Evolutionary conservation across 2,329 filamentous ascomycete genomes (phyloP), one percentile per base, ranked within the genome.

Genomic region (Ceratocystis cubensis): DNA sequence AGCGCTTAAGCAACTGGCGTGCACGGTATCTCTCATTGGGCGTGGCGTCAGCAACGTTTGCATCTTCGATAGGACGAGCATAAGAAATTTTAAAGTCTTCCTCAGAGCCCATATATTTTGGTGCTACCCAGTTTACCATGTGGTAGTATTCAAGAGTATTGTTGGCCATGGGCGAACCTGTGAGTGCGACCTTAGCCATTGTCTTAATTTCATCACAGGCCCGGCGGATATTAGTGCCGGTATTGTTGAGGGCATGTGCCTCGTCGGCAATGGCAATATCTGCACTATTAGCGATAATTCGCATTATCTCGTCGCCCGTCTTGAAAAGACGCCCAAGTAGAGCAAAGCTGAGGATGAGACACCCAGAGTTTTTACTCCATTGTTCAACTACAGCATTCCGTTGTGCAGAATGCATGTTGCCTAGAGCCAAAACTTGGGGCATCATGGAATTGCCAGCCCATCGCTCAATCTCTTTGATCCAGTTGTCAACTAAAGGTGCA

Each of bases 71-170:
- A 0, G 89, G 89, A 2, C 80, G 80, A 4, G 84, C 82, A 72
- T 88, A 96, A n/a, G 85, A 82, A 0, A 79, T 73, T 22, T 79
- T 81, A 73, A 96, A 96, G 71, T 92, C 87, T 0, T 75, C 71
- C 8, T 80, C 75, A 2, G 82, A 80, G 0, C 90, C 91, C 2
- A 96, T 79, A 73, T 89, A 96, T 28, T 84, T 84, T 0, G 89
- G 88, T 1, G 89, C 86, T 63, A 94, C 85, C 90, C 91, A 96
- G 69, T 92, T 83, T 67, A 96, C 87, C 84, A 96, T 89, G n/a
- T 85, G 78, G 72, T 87, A 91, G 72, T 96, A 96, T 71, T 96
- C 92, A 33, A 82, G 78, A 0, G 96, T 84, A 64, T 90, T 88
- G 72, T 96, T 96, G 3, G 89, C 86, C 64, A 96, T 78, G 0